phyloP scores from a whole-genome alignment of 2,329 filamentous ascomycete species.

The Rutstroemia sydowiana region DNA sequence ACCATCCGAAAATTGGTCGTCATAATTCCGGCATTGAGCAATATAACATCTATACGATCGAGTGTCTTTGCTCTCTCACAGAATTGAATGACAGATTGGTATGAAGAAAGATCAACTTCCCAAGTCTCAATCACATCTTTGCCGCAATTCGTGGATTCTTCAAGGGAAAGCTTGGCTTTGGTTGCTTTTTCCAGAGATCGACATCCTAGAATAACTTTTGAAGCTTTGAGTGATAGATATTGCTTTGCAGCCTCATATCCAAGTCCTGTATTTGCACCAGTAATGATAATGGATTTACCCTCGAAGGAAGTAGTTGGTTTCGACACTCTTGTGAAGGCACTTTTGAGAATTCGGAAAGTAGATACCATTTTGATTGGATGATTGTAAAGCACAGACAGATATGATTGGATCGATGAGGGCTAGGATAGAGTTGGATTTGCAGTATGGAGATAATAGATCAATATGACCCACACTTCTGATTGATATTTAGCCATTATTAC shows the following conservation, averaged over 20 bases:
- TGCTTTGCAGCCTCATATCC: constrained; percentile 38
- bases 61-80: constrained; percentile 3
- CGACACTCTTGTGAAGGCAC: constrained; percentile 8
- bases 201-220: constrained; percentile 25
- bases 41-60: constrained; percentile 11
- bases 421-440: too few relatives aligned
- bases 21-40: constrained; percentile 14
- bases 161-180: constrained; percentile 14
- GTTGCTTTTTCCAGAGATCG: constrained; percentile 16
- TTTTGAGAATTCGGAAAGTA: not conserved
- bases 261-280: constrained; percentile 42
- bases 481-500: too few relatives aligned
- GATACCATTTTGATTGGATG: not conserved
- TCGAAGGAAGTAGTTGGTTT: constrained; percentile 16
- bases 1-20: constrained; percentile 2
- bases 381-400: too few relatives aligned
- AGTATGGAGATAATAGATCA: too few relatives aligned
- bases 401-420: too few relatives aligned
- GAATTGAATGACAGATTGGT: constrained; percentile 13
- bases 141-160: constrained; percentile 1
- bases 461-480: too few relatives aligned
- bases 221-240: constrained; percentile 24
- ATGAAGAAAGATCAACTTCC: constrained; percentile 14
- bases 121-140: constrained; percentile 12
- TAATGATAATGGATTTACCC: constrained; percentile 36